phyloP scores from a whole-genome alignment of 768 basidiomycete genomes.

The Termitomyces sp. region DNA sequence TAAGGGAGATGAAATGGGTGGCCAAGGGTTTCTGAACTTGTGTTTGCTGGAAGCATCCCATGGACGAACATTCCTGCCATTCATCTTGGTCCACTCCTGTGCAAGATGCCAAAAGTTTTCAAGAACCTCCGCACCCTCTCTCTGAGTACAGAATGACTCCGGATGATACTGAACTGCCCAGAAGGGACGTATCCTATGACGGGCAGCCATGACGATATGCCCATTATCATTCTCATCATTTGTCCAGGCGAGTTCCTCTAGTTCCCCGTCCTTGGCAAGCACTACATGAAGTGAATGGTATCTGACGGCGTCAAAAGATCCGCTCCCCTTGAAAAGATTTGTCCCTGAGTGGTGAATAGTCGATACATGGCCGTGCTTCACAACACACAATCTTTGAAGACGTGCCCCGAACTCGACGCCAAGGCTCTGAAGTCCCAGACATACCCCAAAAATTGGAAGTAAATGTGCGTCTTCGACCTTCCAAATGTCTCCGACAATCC shows the following conservation, averaged over 20 bases:
- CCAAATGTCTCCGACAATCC: constrained; percentile 72
- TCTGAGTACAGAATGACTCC: constrained; percentile 73
- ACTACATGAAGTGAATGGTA: constrained; percentile 78
- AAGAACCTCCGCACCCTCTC: constrained; percentile 66
- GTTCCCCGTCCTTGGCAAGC: constrained; percentile 38
- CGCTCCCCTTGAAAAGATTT: constrained; percentile 61
- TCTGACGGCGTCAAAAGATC: constrained; percentile 58
- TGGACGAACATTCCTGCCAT: constrained; percentile 32
- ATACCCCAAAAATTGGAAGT: constrained; percentile 80
- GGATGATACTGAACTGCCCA: constrained; percentile 93
- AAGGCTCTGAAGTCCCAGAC: constrained; percentile 79
- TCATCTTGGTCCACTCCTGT: constrained; percentile 46
- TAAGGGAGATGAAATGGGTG: constrained; percentile 32
- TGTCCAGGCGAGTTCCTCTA: constrained; percentile 73
- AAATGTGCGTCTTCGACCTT: constrained; percentile 46
- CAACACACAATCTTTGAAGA: constrained; percentile 56
- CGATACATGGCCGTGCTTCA: constrained; percentile 82
- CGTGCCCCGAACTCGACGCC: constrained; percentile 60
- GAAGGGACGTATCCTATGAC: constrained; percentile 64
- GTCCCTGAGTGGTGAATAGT: constrained; percentile 52
- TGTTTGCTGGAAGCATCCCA: constrained; percentile 38
- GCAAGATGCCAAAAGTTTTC: constrained; percentile 75
- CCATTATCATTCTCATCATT: constrained; percentile 67
- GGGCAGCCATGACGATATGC: constrained; percentile 69
- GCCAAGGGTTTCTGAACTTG: constrained; percentile 58